Percentiles rank a stretch among this genome's conserved stretches.
phyloP scores from a whole-genome alignment of 139 green algal species.

The Asterochloris erici region DNA sequence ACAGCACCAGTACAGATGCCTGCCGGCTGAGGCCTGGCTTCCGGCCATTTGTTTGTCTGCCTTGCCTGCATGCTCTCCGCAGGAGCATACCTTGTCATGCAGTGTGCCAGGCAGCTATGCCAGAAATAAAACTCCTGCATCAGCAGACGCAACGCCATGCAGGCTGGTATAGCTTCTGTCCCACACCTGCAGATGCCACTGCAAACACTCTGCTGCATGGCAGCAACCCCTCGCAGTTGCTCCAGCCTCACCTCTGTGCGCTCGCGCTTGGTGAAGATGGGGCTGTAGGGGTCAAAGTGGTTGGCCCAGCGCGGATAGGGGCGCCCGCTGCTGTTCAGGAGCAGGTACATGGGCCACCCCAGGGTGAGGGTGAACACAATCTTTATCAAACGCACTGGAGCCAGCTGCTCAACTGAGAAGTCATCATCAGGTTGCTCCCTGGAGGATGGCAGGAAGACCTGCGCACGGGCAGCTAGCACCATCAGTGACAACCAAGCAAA shows the following conservation, averaged over 20 bases:
- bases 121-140: no score
- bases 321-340: slow-evolving; percentile 69
- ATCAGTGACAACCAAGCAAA: no score
- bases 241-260: slow-evolving; percentile 48
- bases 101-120: no score
- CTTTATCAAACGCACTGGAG: slow-evolving; percentile 30
- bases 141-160: neutral
- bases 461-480: neutral
- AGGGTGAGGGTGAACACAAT: slow-evolving; percentile 59
- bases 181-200: neutral
- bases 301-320: slow-evolving; percentile 64
- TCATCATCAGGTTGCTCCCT: slow-evolving; percentile 4
- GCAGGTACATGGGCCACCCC: slow-evolving; percentile 85
- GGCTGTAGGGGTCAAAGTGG: slow-evolving; percentile 86
- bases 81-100: no score
- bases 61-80: no score
- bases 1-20: no score
- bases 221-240: no score
- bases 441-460: slow-evolving; percentile 73
- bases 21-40: no score
- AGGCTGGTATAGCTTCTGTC: neutral
- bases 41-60: no score
- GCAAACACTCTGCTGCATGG: no score
- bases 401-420: slow-evolving; percentile 24
- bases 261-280: slow-evolving; percentile 86